Evolutionary conservation across 495 filamentous ascomycete genomes (phyloP), one percentile per base, ranked within the genome.

Genomic region (Neurospora sp.): DNA sequence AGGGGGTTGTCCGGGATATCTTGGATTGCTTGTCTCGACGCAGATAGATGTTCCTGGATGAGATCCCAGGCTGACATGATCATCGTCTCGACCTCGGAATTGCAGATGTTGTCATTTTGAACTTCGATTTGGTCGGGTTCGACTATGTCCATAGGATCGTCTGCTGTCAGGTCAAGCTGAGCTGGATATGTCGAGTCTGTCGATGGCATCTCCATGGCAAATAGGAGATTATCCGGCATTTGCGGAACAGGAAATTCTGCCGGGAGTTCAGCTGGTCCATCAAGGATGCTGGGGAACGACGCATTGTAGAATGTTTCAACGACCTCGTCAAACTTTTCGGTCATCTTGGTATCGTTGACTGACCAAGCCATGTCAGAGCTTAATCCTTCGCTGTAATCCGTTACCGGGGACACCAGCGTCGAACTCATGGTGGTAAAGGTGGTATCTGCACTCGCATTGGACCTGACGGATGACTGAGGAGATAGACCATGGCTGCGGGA

Each of bases 61-160:
- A 80, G 75, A 48, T 82, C 83, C 83, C 81, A 85, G 1, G 79
- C 81, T 16, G 83, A 79, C 18, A 76, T 76, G 35, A 85, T 79
- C 27, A 86, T 73, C n/a, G 79, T 73, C 72, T 79, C 85, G 10
- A 81, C 76, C 42, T 85, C 84, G 18, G 79, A 81, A 48, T 75
- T 78, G 46, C 75, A 79, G 0, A 62, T 35, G 35, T 76, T 75
- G 3, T 75, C 37, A 46, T 78, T 71, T n/a, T 75, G 73, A 4
- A 75, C 27, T 41, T 76, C 71, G 1, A 35, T 35, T 66, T 66
- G 23, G 27, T 66, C 54, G 31, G 73, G 41, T 46, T 77, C 74
- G 10, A 38, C 74, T 7, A 77, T 44, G 39, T 76, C 73, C 1
- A 72, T 35, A 27, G 70, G 27, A 1, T 76, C 75, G 2, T 82